phyloP scores from a whole-genome alignment of 768 basidiomycete species.

The Tulasnella sp. region DNA sequence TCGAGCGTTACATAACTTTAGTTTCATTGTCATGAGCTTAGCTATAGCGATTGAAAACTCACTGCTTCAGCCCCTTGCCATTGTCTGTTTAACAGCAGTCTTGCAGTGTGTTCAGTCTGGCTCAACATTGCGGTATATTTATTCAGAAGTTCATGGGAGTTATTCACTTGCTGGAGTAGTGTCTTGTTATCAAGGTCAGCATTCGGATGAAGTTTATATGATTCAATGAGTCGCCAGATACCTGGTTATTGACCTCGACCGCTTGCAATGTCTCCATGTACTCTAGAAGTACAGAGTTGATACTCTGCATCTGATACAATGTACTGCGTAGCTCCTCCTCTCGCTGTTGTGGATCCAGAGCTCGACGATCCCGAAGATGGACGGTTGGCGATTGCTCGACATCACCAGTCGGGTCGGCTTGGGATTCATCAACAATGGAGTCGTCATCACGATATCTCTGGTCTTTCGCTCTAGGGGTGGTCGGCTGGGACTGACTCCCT shows the following conservation, averaged over 20 bases:
- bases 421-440: too few species aligned
- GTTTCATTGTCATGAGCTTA: too few species aligned
- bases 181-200: conserved; percentile 3
- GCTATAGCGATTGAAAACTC: neutral
- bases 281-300: conserved; percentile 16
- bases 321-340: conserved; percentile 16
- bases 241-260: conserved; percentile 15
- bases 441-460: too few species aligned
- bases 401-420: neutral
- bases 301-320: conserved; percentile 15
- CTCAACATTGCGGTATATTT: conserved; percentile 18
- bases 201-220: neutral
- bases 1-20: neutral
- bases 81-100: conserved; percentile 16
- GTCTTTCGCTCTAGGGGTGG: too few species aligned
- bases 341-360: neutral
- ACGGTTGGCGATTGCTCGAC: neutral
- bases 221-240: neutral
- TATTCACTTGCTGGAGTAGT: conserved; percentile 17
- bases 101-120: conserved; percentile 19
- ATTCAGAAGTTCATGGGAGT: conserved; percentile 18
- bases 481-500: too few species aligned
- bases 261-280: conserved; percentile 16
- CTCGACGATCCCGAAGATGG: neutral
- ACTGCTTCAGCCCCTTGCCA: conserved; percentile 21